These are phyloP conservation scores for Colletotrichum lini DNA, from an alignment of 2,329 filamentous ascomycete genomes.

Conservation along the genomic window DNA sequence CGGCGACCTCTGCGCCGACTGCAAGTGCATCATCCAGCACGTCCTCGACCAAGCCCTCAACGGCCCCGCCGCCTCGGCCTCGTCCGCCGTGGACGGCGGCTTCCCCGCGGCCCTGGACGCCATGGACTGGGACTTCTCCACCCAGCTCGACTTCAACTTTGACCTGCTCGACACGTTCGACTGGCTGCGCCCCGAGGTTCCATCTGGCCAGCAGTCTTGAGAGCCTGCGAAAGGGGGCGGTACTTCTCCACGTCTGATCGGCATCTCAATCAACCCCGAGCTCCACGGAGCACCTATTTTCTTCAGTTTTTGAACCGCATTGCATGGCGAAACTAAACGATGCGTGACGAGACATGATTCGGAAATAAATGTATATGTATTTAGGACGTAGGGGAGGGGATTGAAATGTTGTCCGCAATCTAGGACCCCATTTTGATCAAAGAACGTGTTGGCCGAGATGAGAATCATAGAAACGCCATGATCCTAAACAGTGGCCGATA, in stretches of 20 bases:
- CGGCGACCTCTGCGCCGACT: constrained; percentile 61
- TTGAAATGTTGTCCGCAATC: too few species aligned
- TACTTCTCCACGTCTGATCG: neutral
- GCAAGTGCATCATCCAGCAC: constrained; percentile 63
- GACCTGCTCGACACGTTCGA: constrained; percentile 65
- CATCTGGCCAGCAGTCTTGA: constrained; percentile 29
- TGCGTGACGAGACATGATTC: neutral
- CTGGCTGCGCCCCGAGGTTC: constrained; percentile 54
- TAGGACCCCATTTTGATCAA: too few species aligned
- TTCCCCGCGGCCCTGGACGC: constrained; percentile 39
- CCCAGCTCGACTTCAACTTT: constrained; percentile 58
- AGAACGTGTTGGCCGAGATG: too few species aligned
- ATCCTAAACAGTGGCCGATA: too few species aligned
- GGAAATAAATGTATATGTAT: neutral
- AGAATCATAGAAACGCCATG: too few species aligned
- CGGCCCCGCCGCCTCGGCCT: constrained; percentile 44
- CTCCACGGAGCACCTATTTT: neutral
- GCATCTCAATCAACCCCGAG: neutral
- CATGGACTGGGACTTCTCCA: constrained; percentile 54
- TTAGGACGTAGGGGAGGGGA: too few species aligned
- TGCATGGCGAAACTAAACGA: neutral
- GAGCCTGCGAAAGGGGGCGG: neutral
- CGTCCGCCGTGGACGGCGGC: constrained; percentile 35
- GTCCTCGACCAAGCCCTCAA: constrained; percentile 66
- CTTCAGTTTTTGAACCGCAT: neutral